These are phyloP conservation scores for barrel medic (Medicago truncatula) DNA, from an alignment of 306 rosid genomes.

Conservation along the genomic window MtrunA17r5.0-ANR NC_053044.1:42961001-42961500, in stretches of 20 bases:
- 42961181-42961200: conserved; percentile 21
- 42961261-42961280: conserved; percentile 2
- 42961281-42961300: conserved; percentile 5
- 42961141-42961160: conserved; percentile 11
- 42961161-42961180: not conserved
- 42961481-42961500: conserved; percentile 13
- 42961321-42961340: not conserved
- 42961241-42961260: not conserved
- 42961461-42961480: not conserved
- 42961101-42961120: conserved; percentile 8
- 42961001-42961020: conserved; percentile 98
- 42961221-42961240: too few species aligned
- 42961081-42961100: conserved; percentile 45
- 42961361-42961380: conserved; percentile 25
- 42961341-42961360: conserved; percentile 9
- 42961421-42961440: conserved; percentile 17
- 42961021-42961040: conserved; percentile 94
- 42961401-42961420: not conserved
- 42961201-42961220: conserved; percentile 13
- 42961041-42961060: conserved; percentile 96
- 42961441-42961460: conserved; percentile 13
- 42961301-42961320: conserved; percentile 22
- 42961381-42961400: conserved; percentile 7
- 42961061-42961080: conserved; percentile 99
- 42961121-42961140: not conserved